Evolutionary conservation across 306 rosid genomes (phyloP), one percentile per base, ranked within the genome.

Genomic region (Begonia masoniana): DNA sequence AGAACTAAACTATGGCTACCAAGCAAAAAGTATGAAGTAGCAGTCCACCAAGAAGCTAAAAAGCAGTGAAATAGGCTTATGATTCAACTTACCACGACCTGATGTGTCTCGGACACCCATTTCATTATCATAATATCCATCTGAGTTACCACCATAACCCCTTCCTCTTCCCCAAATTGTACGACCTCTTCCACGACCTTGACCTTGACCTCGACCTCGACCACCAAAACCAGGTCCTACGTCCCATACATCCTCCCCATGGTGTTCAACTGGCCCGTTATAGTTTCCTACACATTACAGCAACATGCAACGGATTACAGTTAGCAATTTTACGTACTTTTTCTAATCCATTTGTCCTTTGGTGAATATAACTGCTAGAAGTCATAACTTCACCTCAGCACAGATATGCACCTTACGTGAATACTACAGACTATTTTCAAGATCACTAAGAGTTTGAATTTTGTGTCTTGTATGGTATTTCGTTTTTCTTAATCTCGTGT

Each of bases 181-280:
- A 62, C 75, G 83, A 8, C 91, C 81, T 68, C 85, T 68, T 24
- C 60, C 74, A 9, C 81, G 87, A 50, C 88, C 96, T 61, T 84
- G 78, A 13, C 87, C 80, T 69, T 84, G 78, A 13, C 87, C 80
- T 69, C 88, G 80, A 58, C 85, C 84, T 71, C 92, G 75, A 57
- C 82, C 81, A 48, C 86, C 94, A 60, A 68, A 81, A 55, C 96
- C 77, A 21, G 71, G 83, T 13, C 92, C 91, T 36, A 78, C 76
- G 56, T 77, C 96, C 85, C 83, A 81, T 46, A 80, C 80, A 70
- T 81, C 88, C 39, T 31, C 35, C 47, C 85, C 96, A 58, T 73
- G 61, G 61, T 79, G 75, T 39, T 88, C 92, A 52, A 59, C 57
- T 54, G 82, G 76, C 50, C 80, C 94, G 62, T 79, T 78, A 73